These are phyloP conservation scores for Pseudocercospora musae DNA, from an alignment of 2,329 filamentous ascomycete species.

Conservation along the genomic window DNA sequence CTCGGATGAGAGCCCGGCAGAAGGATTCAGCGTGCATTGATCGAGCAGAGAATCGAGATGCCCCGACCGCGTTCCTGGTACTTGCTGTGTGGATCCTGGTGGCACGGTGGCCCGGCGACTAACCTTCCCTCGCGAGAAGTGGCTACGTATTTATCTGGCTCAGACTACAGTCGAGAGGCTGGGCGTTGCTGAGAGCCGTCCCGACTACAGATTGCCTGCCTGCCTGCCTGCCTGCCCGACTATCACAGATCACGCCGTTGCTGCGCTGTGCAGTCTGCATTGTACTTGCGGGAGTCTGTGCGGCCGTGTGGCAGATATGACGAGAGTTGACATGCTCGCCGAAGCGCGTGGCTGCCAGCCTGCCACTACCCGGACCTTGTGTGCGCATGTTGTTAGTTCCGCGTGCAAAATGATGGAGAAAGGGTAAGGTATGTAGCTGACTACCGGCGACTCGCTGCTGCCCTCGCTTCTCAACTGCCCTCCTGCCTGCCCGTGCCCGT, in stretches of 20 bases:
- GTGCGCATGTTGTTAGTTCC: slow-evolving; percentile 8
- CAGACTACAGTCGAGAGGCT: too few relatives aligned
- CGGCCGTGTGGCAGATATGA: slow-evolving; percentile 5
- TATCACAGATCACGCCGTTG: background rate
- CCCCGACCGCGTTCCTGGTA: slow-evolving; percentile 8
- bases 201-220: background rate
- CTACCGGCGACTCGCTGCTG: background rate
- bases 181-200: slow-evolving; percentile 1
- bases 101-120: background rate
- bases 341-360: slow-evolving; percentile 8
- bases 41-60: slow-evolving; percentile 6
- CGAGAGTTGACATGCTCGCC: slow-evolving; percentile 6
- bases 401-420: slow-evolving; percentile 9
- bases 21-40: slow-evolving; percentile 2
- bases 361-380: slow-evolving; percentile 11
- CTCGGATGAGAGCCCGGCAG: slow-evolving; percentile 3
- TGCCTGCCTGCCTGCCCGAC: too few relatives aligned
- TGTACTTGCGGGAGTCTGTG: background rate
- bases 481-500: too few relatives aligned
- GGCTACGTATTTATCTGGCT: too few relatives aligned
- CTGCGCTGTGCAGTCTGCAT: too few relatives aligned
- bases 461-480: slow-evolving; percentile 8
- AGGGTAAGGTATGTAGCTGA: slow-evolving; percentile 3
- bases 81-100: slow-evolving; percentile 1
- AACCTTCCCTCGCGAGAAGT: too few relatives aligned